Conservation (phyloP, 257 asterid genomes). For the Nicotiana paniculata region DNA sequence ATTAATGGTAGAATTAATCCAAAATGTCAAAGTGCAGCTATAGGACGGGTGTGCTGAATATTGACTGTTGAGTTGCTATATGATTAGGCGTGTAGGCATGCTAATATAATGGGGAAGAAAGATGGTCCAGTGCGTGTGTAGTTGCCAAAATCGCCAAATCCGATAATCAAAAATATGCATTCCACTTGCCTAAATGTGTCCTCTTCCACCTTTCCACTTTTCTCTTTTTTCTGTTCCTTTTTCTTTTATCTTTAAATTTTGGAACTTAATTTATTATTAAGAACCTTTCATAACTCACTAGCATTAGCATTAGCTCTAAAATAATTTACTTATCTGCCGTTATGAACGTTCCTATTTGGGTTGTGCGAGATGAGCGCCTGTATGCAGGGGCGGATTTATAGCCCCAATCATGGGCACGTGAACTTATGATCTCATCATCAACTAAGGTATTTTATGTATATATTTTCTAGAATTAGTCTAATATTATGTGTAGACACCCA, state of each 20-base stretch:
- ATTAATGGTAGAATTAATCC: background rate
- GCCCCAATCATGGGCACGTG: too few species aligned
- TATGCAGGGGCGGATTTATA: too few species aligned
- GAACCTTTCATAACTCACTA: background rate
- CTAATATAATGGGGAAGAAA: background rate
- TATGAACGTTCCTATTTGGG: too few species aligned
- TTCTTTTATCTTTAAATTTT: background rate
- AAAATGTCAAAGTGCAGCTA: background rate
- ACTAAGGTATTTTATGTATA: too few species aligned
- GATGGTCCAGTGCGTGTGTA: background rate
- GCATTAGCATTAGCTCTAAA: background rate
- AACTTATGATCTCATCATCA: too few species aligned
- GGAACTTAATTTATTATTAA: background rate
- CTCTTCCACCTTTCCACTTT: background rate
- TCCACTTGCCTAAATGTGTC: background rate
- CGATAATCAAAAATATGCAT: background rate
- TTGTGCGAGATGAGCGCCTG: too few species aligned
- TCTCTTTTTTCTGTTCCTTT: background rate
- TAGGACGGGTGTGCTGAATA: background rate
- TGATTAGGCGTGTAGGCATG: background rate
- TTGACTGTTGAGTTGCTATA: background rate
- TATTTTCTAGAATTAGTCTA: too few species aligned
- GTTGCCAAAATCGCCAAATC: background rate
- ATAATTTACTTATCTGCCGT: too few species aligned
- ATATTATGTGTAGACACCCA: too few species aligned